phyloP scores from a whole-genome alignment of 371 early-diverging fungal genomes.

The Globomyces sp. region DNA sequence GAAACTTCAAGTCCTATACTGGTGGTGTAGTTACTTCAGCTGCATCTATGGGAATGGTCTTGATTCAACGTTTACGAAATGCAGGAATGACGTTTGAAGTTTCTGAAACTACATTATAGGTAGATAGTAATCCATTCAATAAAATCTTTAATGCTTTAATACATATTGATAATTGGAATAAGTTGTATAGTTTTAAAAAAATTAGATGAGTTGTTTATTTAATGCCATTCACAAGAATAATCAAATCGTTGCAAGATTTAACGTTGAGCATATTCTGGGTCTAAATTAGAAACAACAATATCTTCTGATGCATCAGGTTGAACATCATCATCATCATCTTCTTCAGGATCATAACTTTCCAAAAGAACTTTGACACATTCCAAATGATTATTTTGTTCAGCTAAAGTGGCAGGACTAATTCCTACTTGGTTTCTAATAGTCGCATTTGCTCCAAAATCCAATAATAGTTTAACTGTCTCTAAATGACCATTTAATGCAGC shows the following conservation, averaged over 20 bases:
- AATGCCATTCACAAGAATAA: too few species aligned
- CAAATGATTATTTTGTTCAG: conserved; percentile 36
- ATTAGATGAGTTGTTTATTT: too few species aligned
- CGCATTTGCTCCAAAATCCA: conserved; percentile 32
- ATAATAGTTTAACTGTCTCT: conserved; percentile 60
- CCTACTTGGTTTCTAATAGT: conserved; percentile 35
- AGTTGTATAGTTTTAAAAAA: too few species aligned
- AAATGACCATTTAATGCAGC: conserved; percentile 79
- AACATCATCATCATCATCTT: conserved; percentile 23
- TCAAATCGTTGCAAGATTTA: too few species aligned
- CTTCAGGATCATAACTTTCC: conserved; percentile 29
- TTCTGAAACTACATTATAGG: background rate
- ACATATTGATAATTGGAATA: too few species aligned
- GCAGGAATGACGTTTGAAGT: conserved; percentile 13
- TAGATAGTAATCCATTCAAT: too few species aligned
- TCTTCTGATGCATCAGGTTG: background rate
- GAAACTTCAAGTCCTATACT: conserved; percentile 23
- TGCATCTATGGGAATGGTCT: conserved; percentile 64
- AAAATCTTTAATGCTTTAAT: too few species aligned
- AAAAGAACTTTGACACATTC: conserved; percentile 34
- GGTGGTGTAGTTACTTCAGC: conserved; percentile 67
- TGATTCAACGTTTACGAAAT: conserved; percentile 59
- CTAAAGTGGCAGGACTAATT: conserved; percentile 35
- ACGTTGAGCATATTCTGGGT: background rate
- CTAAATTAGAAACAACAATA: conserved; percentile 6